Base-by-base conservation (phyloP, 495 filamentous ascomycete species). In the Tetracladium marchalianum region DNA sequence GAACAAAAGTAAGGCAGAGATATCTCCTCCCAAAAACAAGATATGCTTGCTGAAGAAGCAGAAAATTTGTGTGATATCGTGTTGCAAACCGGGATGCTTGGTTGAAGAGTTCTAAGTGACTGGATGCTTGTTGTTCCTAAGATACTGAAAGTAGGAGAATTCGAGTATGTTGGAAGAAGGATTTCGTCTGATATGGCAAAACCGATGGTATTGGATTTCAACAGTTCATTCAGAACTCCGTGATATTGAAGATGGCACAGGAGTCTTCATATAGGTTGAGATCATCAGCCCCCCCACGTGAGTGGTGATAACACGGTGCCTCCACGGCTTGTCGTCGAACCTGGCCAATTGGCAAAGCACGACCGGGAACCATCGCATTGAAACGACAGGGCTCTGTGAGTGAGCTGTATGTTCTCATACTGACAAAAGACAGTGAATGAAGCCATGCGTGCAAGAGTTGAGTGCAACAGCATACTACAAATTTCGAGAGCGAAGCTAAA, bases 231-330 rank as follows among this genome's bases (percentile, higher is more conserved):
- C 22, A 27, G 22, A 7, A 3, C 22, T 27, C 22, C 22, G 22
- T 27, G 22, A 27, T 27, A 27, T 27, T 27, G 22, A 49, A 48
- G 44, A 33, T 31, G 43, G 52, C 19, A 18, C 32, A 39, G 47
- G 49, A 48, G 43, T 51, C 41, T 57, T 53, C 50, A 57, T 53
- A 57, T 57, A 57, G 15, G 49, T 50, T 49, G 44, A 44, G 41
- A 47, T 34, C 27, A 39, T 42, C 52, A 50, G 24, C 31, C 31
- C 47, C 54, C 50, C 44, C 31, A 12, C 47, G 44, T 47, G 40
- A 18, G 42, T 43, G 12, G 9, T 18, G 12, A 35, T 41, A 37
- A 46, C 42, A 39, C 37, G 47, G 51, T 53, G 50, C 54, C 50
- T 49, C 54, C 47, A 45, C 39, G 33, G 33, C 35, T 11, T 11